Conservation (phyloP, 495 filamentous ascomycete genomes). For the Annulohypoxylon stygium region DNA sequence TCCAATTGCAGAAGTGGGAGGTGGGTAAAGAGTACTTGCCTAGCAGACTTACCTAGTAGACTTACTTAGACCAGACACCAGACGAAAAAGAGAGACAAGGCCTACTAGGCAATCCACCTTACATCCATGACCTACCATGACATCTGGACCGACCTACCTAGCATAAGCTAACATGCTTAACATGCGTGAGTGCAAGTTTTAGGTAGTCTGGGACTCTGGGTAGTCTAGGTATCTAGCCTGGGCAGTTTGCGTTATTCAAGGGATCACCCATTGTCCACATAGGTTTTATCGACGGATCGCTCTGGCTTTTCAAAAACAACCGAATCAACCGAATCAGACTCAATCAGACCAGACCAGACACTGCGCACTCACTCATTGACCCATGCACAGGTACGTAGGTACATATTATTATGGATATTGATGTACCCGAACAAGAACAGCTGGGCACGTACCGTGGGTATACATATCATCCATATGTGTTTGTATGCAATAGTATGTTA, state of each 20-base stretch:
- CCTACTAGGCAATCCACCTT: slow-evolving; percentile 15
- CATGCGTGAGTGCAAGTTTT: slow-evolving; percentile 44
- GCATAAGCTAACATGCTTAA: slow-evolving; percentile 38
- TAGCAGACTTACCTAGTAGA: no score
- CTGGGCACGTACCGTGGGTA: neutral
- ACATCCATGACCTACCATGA: slow-evolving; percentile 29
- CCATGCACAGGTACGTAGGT: neutral
- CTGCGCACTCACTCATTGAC: slow-evolving; percentile 2
- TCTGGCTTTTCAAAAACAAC: slow-evolving; percentile 30
- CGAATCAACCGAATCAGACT: slow-evolving; percentile 20
- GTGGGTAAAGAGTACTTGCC: slow-evolving; percentile 23
- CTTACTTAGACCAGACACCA: slow-evolving; percentile 3
- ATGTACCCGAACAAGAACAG: neutral
- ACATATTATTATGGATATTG: neutral
- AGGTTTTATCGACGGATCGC: slow-evolving; percentile 12
- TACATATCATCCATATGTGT: slow-evolving; percentile 9
- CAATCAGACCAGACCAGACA: no score
- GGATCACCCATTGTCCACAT: slow-evolving; percentile 38
- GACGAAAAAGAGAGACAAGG: slow-evolving; percentile 6
- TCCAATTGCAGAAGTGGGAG: slow-evolving; percentile 36
- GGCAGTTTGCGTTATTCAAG: slow-evolving; percentile 44
- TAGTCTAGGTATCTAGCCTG: neutral
- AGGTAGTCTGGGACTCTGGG: slow-evolving; percentile 17
- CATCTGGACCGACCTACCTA: slow-evolving; percentile 16
- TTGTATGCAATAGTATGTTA: slow-evolving; percentile 17